phyloP scores from a whole-genome alignment of 805 yeast species.

The Candida krabiensis region DNA sequence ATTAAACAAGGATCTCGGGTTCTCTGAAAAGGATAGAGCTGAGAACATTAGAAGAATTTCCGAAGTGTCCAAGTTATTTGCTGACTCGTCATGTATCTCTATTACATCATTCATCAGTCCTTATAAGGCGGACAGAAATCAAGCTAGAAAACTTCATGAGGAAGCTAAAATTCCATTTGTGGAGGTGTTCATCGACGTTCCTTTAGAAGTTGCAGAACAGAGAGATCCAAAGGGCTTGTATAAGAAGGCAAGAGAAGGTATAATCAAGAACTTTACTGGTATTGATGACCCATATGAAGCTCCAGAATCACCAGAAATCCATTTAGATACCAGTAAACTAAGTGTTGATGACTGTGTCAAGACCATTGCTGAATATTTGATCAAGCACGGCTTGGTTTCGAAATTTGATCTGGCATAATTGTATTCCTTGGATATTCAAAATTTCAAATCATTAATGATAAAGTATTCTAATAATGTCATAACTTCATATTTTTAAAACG shows the following conservation, averaged over 20 bases:
- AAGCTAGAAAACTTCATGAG: slow-evolving; percentile 82
- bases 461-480: no score
- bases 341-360: slow-evolving; percentile 81
- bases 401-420: slow-evolving; percentile 3
- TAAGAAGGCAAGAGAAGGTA: slow-evolving; percentile 94
- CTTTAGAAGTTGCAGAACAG: slow-evolving; percentile 90
- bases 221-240: slow-evolving; percentile 97
- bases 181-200: slow-evolving; percentile 92
- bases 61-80: slow-evolving; percentile 91
- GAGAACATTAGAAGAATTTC: slow-evolving; percentile 95
- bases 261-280: slow-evolving; percentile 93
- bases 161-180: slow-evolving; percentile 76
- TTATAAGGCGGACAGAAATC: slow-evolving; percentile 77
- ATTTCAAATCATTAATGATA: no score
- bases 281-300: slow-evolving; percentile 95
- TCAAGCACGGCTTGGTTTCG: slow-evolving; percentile 39
- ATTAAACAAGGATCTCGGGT: slow-evolving; percentile 91
- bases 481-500: neutral
- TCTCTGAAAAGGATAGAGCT: slow-evolving; percentile 86
- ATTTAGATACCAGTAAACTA: slow-evolving; percentile 67
- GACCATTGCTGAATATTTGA: slow-evolving; percentile 66
- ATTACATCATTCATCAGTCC: slow-evolving; percentile 94
- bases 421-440: neutral
- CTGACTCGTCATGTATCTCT: slow-evolving; percentile 86
- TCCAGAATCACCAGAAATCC: slow-evolving; percentile 82